A percentile compares a stretch with the other conserved stretches of the same genome.
These are phyloP conservation scores for Vararia minispora DNA, from an alignment of 768 basidiomycete genomes.

Conservation along the genomic window DNA sequence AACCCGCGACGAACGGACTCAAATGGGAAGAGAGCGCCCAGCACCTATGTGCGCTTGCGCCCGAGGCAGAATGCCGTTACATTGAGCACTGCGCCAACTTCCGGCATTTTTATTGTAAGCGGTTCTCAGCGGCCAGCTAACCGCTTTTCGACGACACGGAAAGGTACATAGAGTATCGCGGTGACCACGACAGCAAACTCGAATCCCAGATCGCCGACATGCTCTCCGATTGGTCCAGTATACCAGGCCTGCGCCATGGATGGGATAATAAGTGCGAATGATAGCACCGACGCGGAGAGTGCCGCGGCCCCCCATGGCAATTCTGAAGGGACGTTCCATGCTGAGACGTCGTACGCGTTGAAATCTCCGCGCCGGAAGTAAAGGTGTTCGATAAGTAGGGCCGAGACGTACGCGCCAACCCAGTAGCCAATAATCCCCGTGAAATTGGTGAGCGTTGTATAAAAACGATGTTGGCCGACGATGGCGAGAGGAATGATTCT, in stretches of 20 bases:
- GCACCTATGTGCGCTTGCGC: too few relatives aligned
- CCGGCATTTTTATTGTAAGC: too few relatives aligned
- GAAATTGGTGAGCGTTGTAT: conserved; percentile 50
- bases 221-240: conserved; percentile 51
- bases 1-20: too few relatives aligned
- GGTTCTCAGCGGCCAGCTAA: too few relatives aligned
- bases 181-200: conserved; percentile 44
- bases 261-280: conserved; percentile 48
- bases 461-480: conserved; percentile 58
- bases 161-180: conserved; percentile 37
- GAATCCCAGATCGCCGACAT: conserved; percentile 64
- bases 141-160: conserved; percentile 28
- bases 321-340: conserved; percentile 41
- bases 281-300: conserved; percentile 34
- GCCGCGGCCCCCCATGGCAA: conserved; percentile 61
- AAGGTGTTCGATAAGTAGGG: conserved; percentile 57
- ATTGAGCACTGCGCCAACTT: too few relatives aligned
- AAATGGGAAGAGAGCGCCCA: too few relatives aligned
- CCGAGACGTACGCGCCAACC: conserved; percentile 39
- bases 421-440: conserved; percentile 50
- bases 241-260: conserved; percentile 68
- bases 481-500: conserved; percentile 61
- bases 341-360: conserved; percentile 32
- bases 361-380: conserved; percentile 46
- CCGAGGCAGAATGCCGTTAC: too few relatives aligned